Conservation (phyloP, 441 rosid genomes). For the Hura crepitans region DNA sequence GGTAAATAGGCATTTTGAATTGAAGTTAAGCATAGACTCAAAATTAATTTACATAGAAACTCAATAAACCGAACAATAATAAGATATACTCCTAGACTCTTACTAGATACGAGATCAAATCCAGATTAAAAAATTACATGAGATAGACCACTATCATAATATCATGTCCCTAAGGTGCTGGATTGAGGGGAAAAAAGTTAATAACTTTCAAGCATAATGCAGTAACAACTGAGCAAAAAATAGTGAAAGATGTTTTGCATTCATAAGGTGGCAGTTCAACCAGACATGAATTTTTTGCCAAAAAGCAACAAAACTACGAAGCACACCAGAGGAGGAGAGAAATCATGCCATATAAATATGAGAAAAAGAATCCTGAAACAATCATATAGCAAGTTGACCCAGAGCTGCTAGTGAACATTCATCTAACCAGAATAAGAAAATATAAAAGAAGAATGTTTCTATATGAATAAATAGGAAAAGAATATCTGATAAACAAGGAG, state of each 20-base stretch:
- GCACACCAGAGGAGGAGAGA: not conserved
- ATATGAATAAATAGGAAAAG: not conserved
- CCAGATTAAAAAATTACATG: no score
- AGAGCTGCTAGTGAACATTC: not conserved
- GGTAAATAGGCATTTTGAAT: not conserved
- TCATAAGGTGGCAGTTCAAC: not conserved
- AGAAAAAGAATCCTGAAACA: not conserved
- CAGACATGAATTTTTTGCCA: not conserved
- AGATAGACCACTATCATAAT: not conserved
- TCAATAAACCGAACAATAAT: not conserved
- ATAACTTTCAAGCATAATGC: no score
- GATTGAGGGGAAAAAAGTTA: no score
- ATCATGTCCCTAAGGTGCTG: not conserved
- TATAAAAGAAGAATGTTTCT: no score
- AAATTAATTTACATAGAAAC: not conserved
- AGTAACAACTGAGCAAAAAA: no score
- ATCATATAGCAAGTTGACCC: not conserved
- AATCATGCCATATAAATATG: slow-evolving; percentile 5
- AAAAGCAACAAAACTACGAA: not conserved
- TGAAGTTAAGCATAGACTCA: not conserved
- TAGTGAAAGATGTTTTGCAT: not conserved
- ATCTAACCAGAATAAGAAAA: not conserved
- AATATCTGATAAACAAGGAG: not conserved
- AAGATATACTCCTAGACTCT: not conserved
- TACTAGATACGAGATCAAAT: not conserved